Percentiles rank a stretch among this genome's conserved stretches.
phyloP scores from a whole-genome alignment of 768 basidiomycete genomes.

The Asterophora lycoperdoides region DNA sequence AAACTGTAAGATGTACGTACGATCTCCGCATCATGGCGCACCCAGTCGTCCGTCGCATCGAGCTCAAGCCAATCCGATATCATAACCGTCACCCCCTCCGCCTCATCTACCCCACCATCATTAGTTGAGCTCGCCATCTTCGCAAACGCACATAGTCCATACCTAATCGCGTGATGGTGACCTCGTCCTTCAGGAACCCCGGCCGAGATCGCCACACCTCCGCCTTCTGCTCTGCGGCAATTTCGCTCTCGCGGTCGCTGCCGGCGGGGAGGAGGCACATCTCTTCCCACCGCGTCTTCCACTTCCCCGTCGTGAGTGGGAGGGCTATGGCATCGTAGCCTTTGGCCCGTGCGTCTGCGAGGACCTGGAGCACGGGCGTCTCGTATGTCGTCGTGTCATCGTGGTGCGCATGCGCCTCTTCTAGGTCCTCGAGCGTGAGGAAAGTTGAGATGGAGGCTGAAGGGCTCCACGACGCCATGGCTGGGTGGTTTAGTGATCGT shows the following conservation, averaged over 20 bases:
- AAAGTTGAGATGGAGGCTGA: slow-evolving; percentile 20
- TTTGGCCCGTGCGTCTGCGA: slow-evolving; percentile 49
- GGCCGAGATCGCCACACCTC: slow-evolving; percentile 88
- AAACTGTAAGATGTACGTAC: slow-evolving; percentile 39
- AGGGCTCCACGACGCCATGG: slow-evolving; percentile 35
- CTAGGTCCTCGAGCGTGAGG: slow-evolving; percentile 8
- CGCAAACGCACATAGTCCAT: slow-evolving; percentile 19
- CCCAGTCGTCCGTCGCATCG: slow-evolving; percentile 88
- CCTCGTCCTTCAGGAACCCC: slow-evolving; percentile 75
- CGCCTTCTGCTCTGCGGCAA: slow-evolving; percentile 54
- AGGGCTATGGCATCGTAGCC: slow-evolving; percentile 76
- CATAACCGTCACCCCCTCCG: slow-evolving; percentile 67
- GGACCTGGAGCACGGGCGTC: slow-evolving; percentile 49
- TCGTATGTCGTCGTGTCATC: slow-evolving; percentile 20
- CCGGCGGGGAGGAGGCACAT: slow-evolving; percentile 74
- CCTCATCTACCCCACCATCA: slow-evolving; percentile 51
- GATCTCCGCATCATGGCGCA: slow-evolving; percentile 93
- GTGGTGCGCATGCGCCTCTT: slow-evolving; percentile 1
- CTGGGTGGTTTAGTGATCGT: background rate
- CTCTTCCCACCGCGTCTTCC: slow-evolving; percentile 83
- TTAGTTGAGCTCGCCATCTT: background rate
- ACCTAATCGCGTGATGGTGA: slow-evolving; percentile 89
- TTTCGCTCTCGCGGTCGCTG: slow-evolving; percentile 34
- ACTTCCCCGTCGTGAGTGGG: slow-evolving; percentile 85
- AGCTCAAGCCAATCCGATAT: slow-evolving; percentile 95